Base-by-base conservation (phyloP, 2,329 filamentous ascomycete genomes). In the Mollisiaceae sp. region DNA sequence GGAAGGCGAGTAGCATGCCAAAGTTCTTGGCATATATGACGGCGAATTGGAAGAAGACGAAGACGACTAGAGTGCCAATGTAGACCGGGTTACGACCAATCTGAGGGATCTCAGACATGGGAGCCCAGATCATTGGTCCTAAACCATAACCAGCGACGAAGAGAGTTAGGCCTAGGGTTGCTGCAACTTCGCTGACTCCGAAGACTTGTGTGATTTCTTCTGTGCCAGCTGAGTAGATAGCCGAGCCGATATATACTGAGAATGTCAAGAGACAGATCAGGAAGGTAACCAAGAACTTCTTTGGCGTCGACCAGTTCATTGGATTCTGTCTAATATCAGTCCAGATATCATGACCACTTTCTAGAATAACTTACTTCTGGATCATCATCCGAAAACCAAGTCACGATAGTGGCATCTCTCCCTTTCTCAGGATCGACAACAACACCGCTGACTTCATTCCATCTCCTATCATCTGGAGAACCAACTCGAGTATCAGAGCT, bases 41-140 rank as follows among this genome's bases (percentile, higher is more conserved):
- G 0, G 78, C 80, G 9, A 85, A 77, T 52, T 83, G 78, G 58
- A 87, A 76, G 41, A 83, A 78, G 62, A 91, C 86, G 73, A 91
- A 92, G 24, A 91, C 79, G 60, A 85, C 83, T 76, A 91, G 88
- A 4, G 89, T 89, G 68, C 85, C 76, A 50, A 91, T 84, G 75
- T 92, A 92, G 2, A 89, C 83, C 0, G 85, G 85, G 72, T 89
- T 92, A 8, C 90, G 82, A 1, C 90, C 89, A 61, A 92, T 82
- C 54, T 81, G 74, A 0, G 89, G 88, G 18, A 92, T 85, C 77
- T 92, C 90, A 50, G 82, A 85, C 62, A 92, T 75, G 0, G 89
- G 90, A 0, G 86, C 86, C 77, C 86, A 91, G 39, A 91, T 66
- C 62, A 91, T 77, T 0, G 89, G 88, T 0, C 88, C 89, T 15